Evolutionary conservation across 2,329 filamentous ascomycete species (phyloP).

Genomic region (Zymoseptoria pseudotritici): DNA sequence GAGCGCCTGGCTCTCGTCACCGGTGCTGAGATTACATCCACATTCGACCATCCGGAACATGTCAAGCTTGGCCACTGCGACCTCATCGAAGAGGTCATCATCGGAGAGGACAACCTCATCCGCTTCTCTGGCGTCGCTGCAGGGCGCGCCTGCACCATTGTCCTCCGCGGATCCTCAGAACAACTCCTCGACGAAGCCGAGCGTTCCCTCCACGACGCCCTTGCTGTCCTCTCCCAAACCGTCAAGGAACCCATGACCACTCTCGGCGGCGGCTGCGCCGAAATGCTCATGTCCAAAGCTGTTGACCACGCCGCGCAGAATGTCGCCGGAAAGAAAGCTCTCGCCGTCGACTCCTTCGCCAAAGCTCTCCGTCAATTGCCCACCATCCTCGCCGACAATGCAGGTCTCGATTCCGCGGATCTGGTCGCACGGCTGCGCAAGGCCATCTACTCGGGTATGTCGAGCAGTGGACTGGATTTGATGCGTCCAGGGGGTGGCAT

Average conservation of each 20-base stretch:
- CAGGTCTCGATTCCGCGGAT: constrained; percentile 90
- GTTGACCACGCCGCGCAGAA: constrained; percentile 90
- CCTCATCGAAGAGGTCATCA: constrained; percentile 94
- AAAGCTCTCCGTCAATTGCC: constrained; percentile 85
- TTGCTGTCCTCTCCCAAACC: constrained; percentile 93
- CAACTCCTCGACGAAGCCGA: constrained; percentile 96
- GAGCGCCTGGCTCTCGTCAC: constrained; percentile 92
- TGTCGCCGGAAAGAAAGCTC: constrained; percentile 91
- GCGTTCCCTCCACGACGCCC: constrained; percentile 87
- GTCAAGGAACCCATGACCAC: constrained; percentile 91
- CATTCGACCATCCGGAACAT: constrained; percentile 95
- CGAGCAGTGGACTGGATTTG: constrained; percentile 83
- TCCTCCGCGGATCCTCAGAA: constrained; percentile 90
- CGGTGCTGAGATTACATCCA: constrained; percentile 93
- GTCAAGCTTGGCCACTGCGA: constrained; percentile 95
- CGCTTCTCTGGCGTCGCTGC: constrained; percentile 95
- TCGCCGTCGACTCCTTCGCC: constrained; percentile 86
- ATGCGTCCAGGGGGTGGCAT: constrained; percentile 85
- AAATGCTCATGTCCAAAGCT: constrained; percentile 99
- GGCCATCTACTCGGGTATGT: constrained; percentile 90
- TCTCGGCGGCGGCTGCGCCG: constrained; percentile 87
- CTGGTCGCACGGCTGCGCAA: constrained; percentile 86
- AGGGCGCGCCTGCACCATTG: constrained; percentile 91
- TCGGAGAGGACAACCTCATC: constrained; percentile 94
- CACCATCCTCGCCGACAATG: constrained; percentile 95